phyloP scores from a whole-genome alignment of 768 basidiomycete genomes.

The Macrolepiota albuminosa region DNA sequence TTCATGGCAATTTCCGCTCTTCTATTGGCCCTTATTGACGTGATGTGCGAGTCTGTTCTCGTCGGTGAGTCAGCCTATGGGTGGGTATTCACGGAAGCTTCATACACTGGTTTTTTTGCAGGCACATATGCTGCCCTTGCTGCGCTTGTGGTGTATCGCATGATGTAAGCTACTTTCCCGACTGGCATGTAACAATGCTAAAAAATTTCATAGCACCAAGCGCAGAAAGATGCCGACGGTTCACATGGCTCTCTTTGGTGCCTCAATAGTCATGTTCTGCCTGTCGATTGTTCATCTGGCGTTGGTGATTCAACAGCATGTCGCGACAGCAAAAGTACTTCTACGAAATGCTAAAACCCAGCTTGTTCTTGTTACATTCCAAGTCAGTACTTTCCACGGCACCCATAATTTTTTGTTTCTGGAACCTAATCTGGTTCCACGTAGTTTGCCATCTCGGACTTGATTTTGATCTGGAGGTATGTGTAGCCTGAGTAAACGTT shows the following conservation, averaged over 20 bases:
- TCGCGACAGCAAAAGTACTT: neutral
- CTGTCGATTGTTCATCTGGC: conserved; percentile 9
- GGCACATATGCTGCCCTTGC: conserved; percentile 6
- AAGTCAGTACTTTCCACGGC: neutral
- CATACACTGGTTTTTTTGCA: neutral
- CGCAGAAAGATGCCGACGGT: conserved; percentile 5
- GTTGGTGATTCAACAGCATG: conserved; percentile 2
- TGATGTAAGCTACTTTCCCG: conserved; percentile 1
- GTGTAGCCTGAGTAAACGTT: neutral
- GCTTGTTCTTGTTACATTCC: neutral
- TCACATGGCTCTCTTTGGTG: conserved; percentile 9
- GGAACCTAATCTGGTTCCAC: neutral
- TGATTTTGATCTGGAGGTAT: conserved; percentile 17
- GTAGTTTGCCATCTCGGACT: conserved; percentile 12
- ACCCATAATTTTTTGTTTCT: neutral
- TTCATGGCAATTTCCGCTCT: conserved; percentile 8
- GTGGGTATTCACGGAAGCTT: too few species aligned
- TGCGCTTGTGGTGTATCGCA: conserved; percentile 5
- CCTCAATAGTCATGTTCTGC: conserved; percentile 10
- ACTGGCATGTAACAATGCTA: neutral
- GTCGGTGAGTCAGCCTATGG: neutral
- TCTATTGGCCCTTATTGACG: conserved; percentile 1
- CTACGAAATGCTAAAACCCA: neutral
- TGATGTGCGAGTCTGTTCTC: conserved; percentile 10
- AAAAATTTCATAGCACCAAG: neutral